Base-by-base conservation (phyloP, 2,329 filamentous ascomycete species). In the Microcyclospora tardicrescens region DNA sequence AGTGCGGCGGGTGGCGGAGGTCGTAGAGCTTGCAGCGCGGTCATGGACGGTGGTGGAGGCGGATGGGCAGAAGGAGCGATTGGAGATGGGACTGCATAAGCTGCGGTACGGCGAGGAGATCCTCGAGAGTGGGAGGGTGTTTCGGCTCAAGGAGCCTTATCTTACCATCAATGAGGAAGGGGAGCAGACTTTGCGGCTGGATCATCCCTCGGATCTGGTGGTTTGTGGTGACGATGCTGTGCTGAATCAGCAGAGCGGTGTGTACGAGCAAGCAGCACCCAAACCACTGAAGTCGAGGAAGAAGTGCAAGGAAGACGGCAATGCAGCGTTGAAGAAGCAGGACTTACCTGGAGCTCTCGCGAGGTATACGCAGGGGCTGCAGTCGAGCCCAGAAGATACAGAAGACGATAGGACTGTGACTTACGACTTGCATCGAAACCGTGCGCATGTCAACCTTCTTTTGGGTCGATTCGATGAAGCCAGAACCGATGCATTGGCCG, bases 361-460 rank as follows among this genome's bases (percentile, higher is more conserved):
- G 13, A 36, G 34, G 24, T 53, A 53, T 34, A 41, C 47, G 4
- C 38, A 48, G 32, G 54, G 52, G 2, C 38, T 56, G 10, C 19
- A 15, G n/a, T 34, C 2, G 27, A 44, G 13, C 15, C 5, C 19
- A 24, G 19, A 24, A 5, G 8, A 24, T 24, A 5, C 19, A 24
- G 8, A 8, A 24, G 19, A 24, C 8, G 19, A 24, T 5, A 8
- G 8, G 19, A 24, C 19, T 8, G 8, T 51, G 10, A 31, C 28
- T 5, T 34, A 24, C 5, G 43, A 45, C 16, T 30, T 45, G 10
- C 35, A 45, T 35, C 50, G 57, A 12, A 60, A 59, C 34, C 56
- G 57, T 6, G 53, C 57, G 11, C 51, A 57, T 16, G 50, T 58
- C 31, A 60, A 59, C 29, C 39, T 60, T 5, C 42, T 53, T 6